Evolutionary conservation across 345 rosid species (phyloP).

Genomic region (Citrus unshiu): DNA sequence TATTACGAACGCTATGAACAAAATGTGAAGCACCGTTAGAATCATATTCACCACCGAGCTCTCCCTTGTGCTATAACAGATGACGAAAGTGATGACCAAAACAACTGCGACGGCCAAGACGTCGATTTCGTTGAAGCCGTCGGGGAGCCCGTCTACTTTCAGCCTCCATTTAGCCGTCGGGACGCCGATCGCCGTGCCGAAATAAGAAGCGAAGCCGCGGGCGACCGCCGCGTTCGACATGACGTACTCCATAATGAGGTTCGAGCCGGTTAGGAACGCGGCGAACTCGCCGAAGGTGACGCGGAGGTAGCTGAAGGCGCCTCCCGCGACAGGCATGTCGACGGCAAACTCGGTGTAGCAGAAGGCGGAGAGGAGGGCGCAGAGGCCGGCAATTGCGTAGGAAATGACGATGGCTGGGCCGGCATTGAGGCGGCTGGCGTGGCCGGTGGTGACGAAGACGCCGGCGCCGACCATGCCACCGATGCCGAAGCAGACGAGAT

Average conservation of each 20-base stretch:
- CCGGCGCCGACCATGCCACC: constrained; percentile 99
- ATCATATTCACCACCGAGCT: constrained; percentile 81
- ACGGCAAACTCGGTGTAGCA: constrained; percentile 99
- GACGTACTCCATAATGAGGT: constrained; percentile 82
- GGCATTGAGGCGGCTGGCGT: constrained; percentile 51
- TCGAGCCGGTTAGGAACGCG: constrained; percentile 88
- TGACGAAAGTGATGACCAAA: constrained; percentile 53
- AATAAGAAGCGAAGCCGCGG: constrained; percentile 66
- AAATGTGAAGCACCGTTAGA: constrained; percentile 66
- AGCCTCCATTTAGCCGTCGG: constrained; percentile 69
- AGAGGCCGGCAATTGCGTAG: constrained; percentile 93
- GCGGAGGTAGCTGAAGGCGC: constrained; percentile 92
- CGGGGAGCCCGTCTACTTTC: constrained; percentile 44
- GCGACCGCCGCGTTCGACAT: constrained; percentile 94
- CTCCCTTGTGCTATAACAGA: constrained; percentile 73
- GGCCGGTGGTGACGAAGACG: constrained; percentile 78
- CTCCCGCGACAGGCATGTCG: constrained; percentile 96
- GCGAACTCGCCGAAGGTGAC: constrained; percentile 88
- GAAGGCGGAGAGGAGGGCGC: constrained; percentile 93
- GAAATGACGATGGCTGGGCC: constrained; percentile 84
- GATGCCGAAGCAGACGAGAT: constrained; percentile 79
- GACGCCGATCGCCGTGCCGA: constrained; percentile 70
- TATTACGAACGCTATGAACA: constrained; percentile 73
- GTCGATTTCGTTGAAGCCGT: constrained; percentile 81
- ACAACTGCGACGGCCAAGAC: constrained; percentile 55